These are phyloP conservation scores for Leucocoprinus leucothites DNA, from an alignment of 768 basidiomycete species.

Conservation along the genomic window DNA sequence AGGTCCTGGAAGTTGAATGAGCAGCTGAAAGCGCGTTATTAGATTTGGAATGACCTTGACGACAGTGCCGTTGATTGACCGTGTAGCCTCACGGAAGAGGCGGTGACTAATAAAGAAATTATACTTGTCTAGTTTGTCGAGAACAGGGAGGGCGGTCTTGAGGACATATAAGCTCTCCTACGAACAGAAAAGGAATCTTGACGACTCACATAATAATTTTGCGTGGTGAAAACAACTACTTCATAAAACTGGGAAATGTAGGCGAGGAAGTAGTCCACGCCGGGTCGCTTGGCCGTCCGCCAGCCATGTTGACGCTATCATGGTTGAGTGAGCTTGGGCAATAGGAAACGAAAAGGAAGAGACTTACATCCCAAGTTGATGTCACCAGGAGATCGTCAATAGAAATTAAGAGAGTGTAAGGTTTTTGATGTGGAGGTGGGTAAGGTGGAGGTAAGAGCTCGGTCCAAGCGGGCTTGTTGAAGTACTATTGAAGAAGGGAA, in stretches of 20 bases:
- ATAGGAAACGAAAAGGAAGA: not conserved
- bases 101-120: conserved; percentile 85
- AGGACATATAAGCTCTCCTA: not conserved
- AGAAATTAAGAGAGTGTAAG: conserved; percentile 88
- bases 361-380: conserved; percentile 93
- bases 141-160: conserved; percentile 82
- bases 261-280: conserved; percentile 96
- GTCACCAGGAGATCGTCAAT: conserved; percentile 90
- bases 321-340: not conserved
- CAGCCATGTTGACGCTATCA: conserved; percentile 88
- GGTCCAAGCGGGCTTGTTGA: conserved; percentile 91
- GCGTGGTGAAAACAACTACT: conserved; percentile 92
- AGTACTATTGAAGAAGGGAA: conserved; percentile 51
- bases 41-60: conserved; percentile 65
- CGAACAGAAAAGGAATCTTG: not conserved
- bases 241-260: conserved; percentile 99
- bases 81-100: conserved; percentile 91
- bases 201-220: conserved; percentile 80
- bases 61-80: conserved; percentile 74
- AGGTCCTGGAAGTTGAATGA: conserved; percentile 56
- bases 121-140: conserved; percentile 94
- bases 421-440: conserved; percentile 79
- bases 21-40: not conserved
- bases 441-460: conserved; percentile 88
- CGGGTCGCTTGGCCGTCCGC: conserved; percentile 96